Conservation (phyloP, 2,329 filamentous ascomycete species). For the Elsinoe necatrix region DNA sequence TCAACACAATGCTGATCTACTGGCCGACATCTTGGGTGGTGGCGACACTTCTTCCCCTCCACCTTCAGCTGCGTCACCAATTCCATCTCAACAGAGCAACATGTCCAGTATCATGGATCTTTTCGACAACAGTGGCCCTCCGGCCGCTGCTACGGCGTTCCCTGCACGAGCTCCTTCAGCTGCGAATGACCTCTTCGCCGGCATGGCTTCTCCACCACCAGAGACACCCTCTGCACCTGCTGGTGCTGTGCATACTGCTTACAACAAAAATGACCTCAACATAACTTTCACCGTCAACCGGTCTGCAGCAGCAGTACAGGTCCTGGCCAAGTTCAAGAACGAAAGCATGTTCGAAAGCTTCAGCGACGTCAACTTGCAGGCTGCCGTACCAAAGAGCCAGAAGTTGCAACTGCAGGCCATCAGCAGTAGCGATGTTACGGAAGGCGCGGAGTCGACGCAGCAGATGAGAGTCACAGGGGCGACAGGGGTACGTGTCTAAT, state of each 20-base stretch:
- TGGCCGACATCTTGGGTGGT: conserved; percentile 85
- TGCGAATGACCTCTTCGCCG: conserved; percentile 36
- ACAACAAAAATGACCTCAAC: conserved; percentile 75
- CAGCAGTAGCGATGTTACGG: conserved; percentile 65
- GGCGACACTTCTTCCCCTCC: conserved; percentile 45
- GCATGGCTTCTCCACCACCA: conserved; percentile 42
- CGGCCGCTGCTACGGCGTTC: conserved; percentile 34
- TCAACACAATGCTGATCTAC: conserved; percentile 70
- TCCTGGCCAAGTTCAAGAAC: conserved; percentile 78
- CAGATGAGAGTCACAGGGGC: conserved; percentile 79
- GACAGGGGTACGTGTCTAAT: conserved; percentile 68
- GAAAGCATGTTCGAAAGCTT: conserved; percentile 56
- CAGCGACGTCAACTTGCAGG: conserved; percentile 74
- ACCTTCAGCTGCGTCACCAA: conserved; percentile 29
- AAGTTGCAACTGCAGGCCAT: conserved; percentile 88
- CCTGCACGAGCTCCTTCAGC: conserved; percentile 27
- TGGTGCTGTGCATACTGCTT: conserved; percentile 55
- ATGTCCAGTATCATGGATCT: conserved; percentile 76
- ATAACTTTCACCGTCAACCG: conserved; percentile 79
- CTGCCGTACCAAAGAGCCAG: conserved; percentile 92
- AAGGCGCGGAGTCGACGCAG: conserved; percentile 78
- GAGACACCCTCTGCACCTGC: conserved; percentile 32
- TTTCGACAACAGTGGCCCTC: conserved; percentile 48
- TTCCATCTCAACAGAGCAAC: conserved; percentile 28
- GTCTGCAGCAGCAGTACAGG: conserved; percentile 70